Evolutionary conservation across 2,329 filamentous ascomycete species (phyloP).

Genomic region (Colletotrichum simmondsii): DNA sequence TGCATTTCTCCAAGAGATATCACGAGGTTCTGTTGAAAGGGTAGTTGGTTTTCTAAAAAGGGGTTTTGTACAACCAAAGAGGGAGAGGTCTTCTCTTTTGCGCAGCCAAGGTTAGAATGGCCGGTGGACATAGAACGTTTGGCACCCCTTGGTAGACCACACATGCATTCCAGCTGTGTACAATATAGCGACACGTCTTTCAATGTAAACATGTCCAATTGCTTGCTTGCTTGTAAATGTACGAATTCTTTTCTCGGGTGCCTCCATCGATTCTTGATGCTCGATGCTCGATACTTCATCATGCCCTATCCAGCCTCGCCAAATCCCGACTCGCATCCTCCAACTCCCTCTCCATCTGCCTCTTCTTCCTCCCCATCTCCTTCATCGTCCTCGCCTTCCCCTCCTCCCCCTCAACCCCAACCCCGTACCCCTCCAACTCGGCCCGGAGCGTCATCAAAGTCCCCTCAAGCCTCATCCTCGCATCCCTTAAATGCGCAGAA

Average conservation of each 20-base stretch:
- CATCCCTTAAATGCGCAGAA: constrained; percentile 59
- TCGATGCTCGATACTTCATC: not conserved
- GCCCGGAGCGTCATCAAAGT: constrained; percentile 51
- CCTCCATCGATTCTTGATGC: too few species aligned
- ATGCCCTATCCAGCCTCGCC: constrained; percentile 43
- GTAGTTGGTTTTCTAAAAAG: constrained; percentile 2
- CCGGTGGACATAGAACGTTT: constrained; percentile 27
- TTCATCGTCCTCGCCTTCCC: constrained; percentile 61
- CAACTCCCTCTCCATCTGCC: constrained; percentile 61
- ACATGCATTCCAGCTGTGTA: constrained; percentile 28
- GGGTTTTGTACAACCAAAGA: constrained; percentile 22
- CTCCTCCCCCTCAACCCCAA: constrained; percentile 47
- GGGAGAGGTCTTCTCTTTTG: constrained; percentile 22
- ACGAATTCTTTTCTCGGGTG: too few species aligned
- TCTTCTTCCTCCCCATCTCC: constrained; percentile 63
- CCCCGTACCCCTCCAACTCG: constrained; percentile 62
- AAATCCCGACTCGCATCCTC: constrained; percentile 62
- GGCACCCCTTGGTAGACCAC: constrained; percentile 19
- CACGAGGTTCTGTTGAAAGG: constrained; percentile 12
- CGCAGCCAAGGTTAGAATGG: not conserved
- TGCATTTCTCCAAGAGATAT: constrained; percentile 10
- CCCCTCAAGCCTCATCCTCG: constrained; percentile 57
- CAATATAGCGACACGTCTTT: constrained; percentile 31
- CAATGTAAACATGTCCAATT: constrained; percentile 3
- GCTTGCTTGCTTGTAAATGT: too few species aligned